Conservation (phyloP, 805 yeast species). For the Wickerhamiella parazyma region DNA sequence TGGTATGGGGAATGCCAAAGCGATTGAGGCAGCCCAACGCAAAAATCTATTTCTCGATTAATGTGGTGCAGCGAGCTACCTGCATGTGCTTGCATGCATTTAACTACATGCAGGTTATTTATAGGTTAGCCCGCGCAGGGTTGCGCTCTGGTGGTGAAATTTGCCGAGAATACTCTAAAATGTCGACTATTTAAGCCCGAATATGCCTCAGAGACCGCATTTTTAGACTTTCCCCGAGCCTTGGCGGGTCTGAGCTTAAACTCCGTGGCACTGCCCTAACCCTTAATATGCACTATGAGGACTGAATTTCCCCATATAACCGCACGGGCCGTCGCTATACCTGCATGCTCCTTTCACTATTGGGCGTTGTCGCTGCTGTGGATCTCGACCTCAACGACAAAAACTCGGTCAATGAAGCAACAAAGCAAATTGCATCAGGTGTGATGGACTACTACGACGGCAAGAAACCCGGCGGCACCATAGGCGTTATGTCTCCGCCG, state of each 20-base stretch:
- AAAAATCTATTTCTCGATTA: neutral
- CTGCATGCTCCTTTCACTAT: neutral
- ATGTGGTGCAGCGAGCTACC: no score
- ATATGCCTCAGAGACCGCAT: no score
- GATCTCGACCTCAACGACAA: conserved; percentile 15
- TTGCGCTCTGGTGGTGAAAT: no score
- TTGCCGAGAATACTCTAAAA: no score
- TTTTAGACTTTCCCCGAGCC: no score
- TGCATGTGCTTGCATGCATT: no score
- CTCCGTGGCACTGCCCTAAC: neutral
- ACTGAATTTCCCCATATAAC: neutral
- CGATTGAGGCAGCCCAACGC: conserved; percentile 4
- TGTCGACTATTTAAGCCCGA: no score
- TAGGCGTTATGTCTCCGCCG: conserved; percentile 57
- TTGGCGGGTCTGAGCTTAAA: no score
- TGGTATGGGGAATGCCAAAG: conserved; percentile 5
- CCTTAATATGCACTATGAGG: neutral
- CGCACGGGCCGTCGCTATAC: neutral
- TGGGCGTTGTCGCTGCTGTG: conserved; percentile 5
- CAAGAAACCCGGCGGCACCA: conserved; percentile 42
- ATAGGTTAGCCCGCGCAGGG: neutral
- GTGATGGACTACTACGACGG: conserved; percentile 71
- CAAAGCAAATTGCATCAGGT: conserved; percentile 49
- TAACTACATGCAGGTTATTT: neutral
- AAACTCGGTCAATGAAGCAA: conserved; percentile 30